A percentile compares a stretch with the other conserved stretches of the same genome.
Conservation (phyloP, 1,284 basidiomycete genomes). For the Microbotryum intermedium region DNA sequence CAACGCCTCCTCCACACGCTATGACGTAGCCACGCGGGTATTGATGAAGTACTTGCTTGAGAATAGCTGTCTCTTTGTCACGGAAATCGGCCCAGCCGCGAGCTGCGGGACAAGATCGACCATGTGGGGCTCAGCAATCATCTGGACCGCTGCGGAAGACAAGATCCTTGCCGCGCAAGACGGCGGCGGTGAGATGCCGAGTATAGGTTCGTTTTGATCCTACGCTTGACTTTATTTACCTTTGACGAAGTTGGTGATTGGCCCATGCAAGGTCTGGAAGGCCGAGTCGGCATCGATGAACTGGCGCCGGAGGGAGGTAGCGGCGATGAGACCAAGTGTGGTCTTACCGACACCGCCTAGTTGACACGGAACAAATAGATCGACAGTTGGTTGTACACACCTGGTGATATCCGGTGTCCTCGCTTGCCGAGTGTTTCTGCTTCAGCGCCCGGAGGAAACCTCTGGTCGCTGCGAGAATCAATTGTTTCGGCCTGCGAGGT, state of each 20-base stretch:
- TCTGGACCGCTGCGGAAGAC: not conserved
- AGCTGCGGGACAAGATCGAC: constrained; percentile 32
- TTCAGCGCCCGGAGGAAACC: too few species aligned
- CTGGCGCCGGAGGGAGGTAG: constrained; percentile 29
- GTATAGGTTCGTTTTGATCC: not conserved
- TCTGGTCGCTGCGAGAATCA: not conserved
- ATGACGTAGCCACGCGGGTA: constrained; percentile 56
- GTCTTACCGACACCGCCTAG: constrained; percentile 32
- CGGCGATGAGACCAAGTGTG: constrained; percentile 31
- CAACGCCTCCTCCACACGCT: constrained; percentile 86
- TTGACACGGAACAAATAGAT: not conserved
- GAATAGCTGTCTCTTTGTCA: constrained; percentile 37
- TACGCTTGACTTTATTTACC: not conserved
- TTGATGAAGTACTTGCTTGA: constrained; percentile 36
- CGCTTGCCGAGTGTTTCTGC: too few species aligned
- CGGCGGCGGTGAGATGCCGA: constrained; percentile 8
- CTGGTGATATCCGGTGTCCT: too few species aligned
- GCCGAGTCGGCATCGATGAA: constrained; percentile 29
- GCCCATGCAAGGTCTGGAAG: constrained; percentile 24
- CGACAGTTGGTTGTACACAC: not conserved
- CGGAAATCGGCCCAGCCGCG: constrained; percentile 73
- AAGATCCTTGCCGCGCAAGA: constrained; percentile 11
- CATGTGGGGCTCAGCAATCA: constrained; percentile 7
- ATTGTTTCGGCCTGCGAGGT: not conserved
- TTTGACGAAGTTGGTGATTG: constrained; percentile 8